Evolutionary conservation across 331 rosid species (phyloP), one percentile per base, ranked within the genome.

Genomic region (Phaseolus coccineus): DNA sequence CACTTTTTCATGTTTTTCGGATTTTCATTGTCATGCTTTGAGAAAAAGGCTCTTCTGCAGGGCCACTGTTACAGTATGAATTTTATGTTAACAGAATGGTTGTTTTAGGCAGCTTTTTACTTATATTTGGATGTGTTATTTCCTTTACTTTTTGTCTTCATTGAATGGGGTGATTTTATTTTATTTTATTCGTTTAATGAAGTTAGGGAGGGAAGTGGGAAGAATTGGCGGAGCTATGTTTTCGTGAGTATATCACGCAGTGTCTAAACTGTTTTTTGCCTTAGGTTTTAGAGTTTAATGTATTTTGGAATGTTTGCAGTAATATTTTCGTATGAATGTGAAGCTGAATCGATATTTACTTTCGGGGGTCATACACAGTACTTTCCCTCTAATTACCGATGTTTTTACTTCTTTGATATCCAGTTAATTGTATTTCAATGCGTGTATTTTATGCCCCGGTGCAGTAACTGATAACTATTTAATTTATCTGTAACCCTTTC

Each of bases 381-480:
- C 37, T 37, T 3, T 42, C 22, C 24, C 8, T 42, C 19, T 14
- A 4, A 53, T 13, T 31, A 35, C 39, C 39, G 39, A 35, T 35
- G 39, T 16, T 56, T 53, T 44, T 64, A 22, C 15, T n/a, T 67
- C 52, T 37, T 46, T 51, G 66, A 37, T 65, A 33, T 77, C 25
- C 16, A 13, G 13, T 31, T 62, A 11, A 55, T 27, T 77, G 40
- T 27, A 57, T 33, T 51, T 19, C 55, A 24, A 27, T 65, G 50
- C 15, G 5, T 37, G 28, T 81, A 74, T n/a, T 81, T 5, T 24
- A 7, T 74, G 58, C 66, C 10, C 63, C 42, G 56, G 2, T 76
- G 74, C 2, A 61, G n/a, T 28, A 47, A 57, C 47, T 65, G 13
- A 24, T 55, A 74, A n/a, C 28, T 53, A 6, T 47, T 66, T 3